phyloP scores from a whole-genome alignment of 2,329 filamentous ascomycete species.

The Fusarium sp. region DNA sequence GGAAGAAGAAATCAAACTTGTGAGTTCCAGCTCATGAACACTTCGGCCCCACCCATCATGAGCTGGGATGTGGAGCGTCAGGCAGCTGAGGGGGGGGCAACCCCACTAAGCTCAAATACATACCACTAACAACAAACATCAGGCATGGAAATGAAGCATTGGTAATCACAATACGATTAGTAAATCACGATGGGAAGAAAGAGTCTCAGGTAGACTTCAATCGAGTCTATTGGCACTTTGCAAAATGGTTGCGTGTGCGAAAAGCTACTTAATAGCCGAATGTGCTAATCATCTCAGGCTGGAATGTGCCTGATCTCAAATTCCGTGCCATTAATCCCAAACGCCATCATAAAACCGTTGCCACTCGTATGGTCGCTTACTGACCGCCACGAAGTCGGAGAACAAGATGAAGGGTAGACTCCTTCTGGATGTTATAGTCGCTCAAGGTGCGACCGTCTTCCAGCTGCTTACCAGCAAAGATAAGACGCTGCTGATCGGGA shows the following conservation, averaged over 20 bases:
- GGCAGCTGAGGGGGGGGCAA: slow-evolving; percentile 27
- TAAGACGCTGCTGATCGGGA: slow-evolving; percentile 94
- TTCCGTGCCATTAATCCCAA: slow-evolving; percentile 42
- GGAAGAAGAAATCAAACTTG: slow-evolving; percentile 14
- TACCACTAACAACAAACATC: slow-evolving; percentile 16
- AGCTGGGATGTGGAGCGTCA: slow-evolving; percentile 11
- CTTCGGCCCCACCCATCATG: slow-evolving; percentile 39
- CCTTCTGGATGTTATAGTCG: slow-evolving; percentile 98
- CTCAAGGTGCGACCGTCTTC: slow-evolving; percentile 92
- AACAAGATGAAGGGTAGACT: slow-evolving; percentile 87
- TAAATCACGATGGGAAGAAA: neutral
- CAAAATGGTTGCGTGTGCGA: slow-evolving; percentile 15
- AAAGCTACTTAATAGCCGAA: slow-evolving; percentile 44
- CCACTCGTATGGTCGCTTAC: slow-evolving; percentile 43
- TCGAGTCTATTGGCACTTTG: slow-evolving; percentile 43
- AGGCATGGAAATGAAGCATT: neutral
- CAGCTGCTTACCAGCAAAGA: slow-evolving; percentile 96
- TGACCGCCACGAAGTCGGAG: slow-evolving; percentile 90
- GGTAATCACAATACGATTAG: neutral
- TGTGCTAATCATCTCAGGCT: slow-evolving; percentile 39
- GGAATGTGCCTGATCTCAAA: slow-evolving; percentile 36
- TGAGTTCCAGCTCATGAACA: slow-evolving; percentile 27
- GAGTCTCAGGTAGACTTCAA: slow-evolving; percentile 33
- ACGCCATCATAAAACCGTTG: slow-evolving; percentile 71
- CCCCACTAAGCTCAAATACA: slow-evolving; percentile 11